Percentiles rank a stretch among this genome's conserved stretches.
phyloP scores from a whole-genome alignment of 169 alveolate species.

The Plasmodium knowlesi region DNA sequence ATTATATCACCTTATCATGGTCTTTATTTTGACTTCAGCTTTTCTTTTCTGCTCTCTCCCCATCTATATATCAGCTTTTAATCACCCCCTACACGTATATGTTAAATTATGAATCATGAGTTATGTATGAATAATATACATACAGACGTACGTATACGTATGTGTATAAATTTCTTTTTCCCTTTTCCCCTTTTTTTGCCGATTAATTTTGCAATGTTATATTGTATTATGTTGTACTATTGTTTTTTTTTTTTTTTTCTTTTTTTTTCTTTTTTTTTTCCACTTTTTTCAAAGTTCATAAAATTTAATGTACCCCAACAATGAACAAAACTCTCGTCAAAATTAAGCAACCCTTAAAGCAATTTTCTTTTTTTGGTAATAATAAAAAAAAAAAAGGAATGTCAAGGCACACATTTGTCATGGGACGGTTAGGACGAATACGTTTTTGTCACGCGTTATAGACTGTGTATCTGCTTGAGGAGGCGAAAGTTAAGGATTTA shows the following conservation, averaged over 20 bases:
- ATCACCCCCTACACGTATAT: not conserved
- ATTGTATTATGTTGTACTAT: not conserved
- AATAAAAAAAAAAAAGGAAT: not conserved
- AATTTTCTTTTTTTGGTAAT: not conserved
- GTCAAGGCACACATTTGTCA: not conserved
- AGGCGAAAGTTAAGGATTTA: not conserved
- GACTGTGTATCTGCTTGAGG: not conserved
- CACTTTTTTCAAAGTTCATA: constrained; percentile 8
- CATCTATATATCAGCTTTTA: not conserved
- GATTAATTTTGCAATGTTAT: constrained; percentile 1
- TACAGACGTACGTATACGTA: not conserved
- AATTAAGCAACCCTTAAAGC: not conserved
- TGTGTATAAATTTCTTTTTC: not conserved
- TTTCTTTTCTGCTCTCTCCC: not conserved
- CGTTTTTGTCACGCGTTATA: not conserved
- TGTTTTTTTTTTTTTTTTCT: not conserved
- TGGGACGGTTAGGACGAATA: not conserved
- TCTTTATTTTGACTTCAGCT: not conserved
- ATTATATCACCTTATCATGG: not conserved
- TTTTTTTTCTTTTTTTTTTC: not conserved
- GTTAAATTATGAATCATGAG: not conserved
- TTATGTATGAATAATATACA: not conserved
- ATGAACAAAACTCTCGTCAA: not conserved
- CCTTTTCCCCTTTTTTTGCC: not conserved
- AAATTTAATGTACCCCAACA: not conserved